These are phyloP conservation scores for Fusarium guadeloupense DNA, from an alignment of 2,329 filamentous ascomycete genomes.

Conservation along the genomic window DNA sequence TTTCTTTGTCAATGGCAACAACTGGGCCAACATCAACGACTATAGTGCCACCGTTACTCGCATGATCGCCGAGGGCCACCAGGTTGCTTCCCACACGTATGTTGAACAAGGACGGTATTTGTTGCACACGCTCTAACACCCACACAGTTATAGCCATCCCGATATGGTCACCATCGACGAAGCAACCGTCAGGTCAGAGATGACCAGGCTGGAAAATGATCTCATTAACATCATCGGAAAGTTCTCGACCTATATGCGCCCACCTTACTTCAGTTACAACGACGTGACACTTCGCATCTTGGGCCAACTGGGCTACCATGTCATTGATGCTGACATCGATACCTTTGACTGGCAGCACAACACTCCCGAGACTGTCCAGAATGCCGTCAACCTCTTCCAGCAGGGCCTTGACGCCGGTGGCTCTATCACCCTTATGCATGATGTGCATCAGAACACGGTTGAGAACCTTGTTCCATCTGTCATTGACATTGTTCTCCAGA, in stretches of 20 bases:
- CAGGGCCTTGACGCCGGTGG: slow-evolving; percentile 40
- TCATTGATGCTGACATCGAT: slow-evolving; percentile 64
- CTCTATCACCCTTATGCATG: slow-evolving; percentile 60
- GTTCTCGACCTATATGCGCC: slow-evolving; percentile 49
- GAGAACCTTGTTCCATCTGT: slow-evolving; percentile 44
- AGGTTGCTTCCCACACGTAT: slow-evolving; percentile 61
- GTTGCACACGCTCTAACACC: slow-evolving; percentile 8
- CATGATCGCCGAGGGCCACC: slow-evolving; percentile 59
- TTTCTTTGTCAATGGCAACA: slow-evolving; percentile 38
- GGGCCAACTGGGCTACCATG: slow-evolving; percentile 56
- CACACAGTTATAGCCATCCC: slow-evolving; percentile 41
- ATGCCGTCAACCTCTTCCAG: slow-evolving; percentile 47
- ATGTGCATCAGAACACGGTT: slow-evolving; percentile 55
- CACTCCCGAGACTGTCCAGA: slow-evolving; percentile 54
- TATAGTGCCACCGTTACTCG: slow-evolving; percentile 41
- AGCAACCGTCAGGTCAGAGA: slow-evolving; percentile 39
- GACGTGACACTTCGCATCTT: slow-evolving; percentile 42
- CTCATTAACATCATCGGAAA: slow-evolving; percentile 45
- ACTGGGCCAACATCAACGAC: slow-evolving; percentile 30
- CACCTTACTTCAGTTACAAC: slow-evolving; percentile 51
- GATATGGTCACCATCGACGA: slow-evolving; percentile 45
- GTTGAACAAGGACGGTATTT: slow-evolving; percentile 9
- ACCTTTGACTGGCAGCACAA: slow-evolving; percentile 64
- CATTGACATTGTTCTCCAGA: slow-evolving; percentile 5
- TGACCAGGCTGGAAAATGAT: slow-evolving; percentile 41